Percentiles rank a stretch among this genome's conserved stretches.
Conservation (phyloP, 1,284 basidiomycete species). For the Spongispora temasekensis region DNA sequence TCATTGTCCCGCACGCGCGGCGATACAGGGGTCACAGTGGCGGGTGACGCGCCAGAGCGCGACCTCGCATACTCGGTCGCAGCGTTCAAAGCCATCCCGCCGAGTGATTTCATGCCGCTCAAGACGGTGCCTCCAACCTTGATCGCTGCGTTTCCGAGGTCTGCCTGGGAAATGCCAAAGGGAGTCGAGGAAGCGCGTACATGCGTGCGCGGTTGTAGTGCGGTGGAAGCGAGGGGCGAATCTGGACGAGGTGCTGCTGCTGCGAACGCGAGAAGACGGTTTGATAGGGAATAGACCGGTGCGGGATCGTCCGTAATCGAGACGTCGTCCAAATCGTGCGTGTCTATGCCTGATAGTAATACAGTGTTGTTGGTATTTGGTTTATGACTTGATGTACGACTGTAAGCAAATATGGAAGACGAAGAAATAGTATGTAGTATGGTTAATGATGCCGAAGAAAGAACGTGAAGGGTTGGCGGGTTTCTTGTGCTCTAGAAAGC, state of each 20-base stretch:
- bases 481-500: conserved; percentile 52
- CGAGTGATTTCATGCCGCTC: conserved; percentile 62
- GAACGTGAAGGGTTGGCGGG: conserved; percentile 57
- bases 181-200: conserved; percentile 22
- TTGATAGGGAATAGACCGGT: conserved; percentile 61
- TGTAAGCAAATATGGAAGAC: conserved; percentile 41
- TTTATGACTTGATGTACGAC: conserved; percentile 33
- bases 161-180: conserved; percentile 42
- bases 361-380: conserved; percentile 39
- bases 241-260: conserved; percentile 43
- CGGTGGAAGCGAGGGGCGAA: conserved; percentile 16
- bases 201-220: conserved; percentile 27
- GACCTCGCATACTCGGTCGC: conserved; percentile 39
- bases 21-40: conserved; percentile 3
- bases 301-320: conserved; percentile 26
- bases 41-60: conserved; percentile 12
- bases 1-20: conserved; percentile 5
- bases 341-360: conserved; percentile 41
- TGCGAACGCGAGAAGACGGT: conserved; percentile 64
- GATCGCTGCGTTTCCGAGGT: conserved; percentile 55
- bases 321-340: conserved; percentile 21
- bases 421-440: conserved; percentile 53
- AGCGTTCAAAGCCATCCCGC: conserved; percentile 62
- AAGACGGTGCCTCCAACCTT: conserved; percentile 63
- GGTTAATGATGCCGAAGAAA: conserved; percentile 55